Evolutionary conservation across 2,329 filamentous ascomycete species (phyloP), one percentile per base, ranked within the genome.

Genomic region (Xylogone sp.): DNA sequence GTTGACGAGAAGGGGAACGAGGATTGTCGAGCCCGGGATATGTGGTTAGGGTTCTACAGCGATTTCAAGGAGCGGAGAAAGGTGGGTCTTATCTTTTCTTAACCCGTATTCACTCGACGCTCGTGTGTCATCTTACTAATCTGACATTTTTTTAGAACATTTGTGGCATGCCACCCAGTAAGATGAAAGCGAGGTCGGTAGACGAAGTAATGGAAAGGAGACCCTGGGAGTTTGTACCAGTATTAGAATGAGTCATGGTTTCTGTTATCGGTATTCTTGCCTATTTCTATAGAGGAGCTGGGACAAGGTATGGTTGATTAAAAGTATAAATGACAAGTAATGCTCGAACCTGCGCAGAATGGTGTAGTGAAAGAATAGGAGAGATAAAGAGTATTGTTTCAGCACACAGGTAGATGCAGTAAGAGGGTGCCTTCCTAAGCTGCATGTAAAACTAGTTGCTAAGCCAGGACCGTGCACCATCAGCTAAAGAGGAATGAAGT

Each of bases 31-130:
- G 56, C 42, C 2, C 55, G 54, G n/a, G 56, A 63, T 48, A 53
- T 64, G 21, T 65, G 63, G 63, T 21, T 51, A 21, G 42, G 43
- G 2, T 46, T 65, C 12, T 65, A 63, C 53, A 46, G 47, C 6
- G 59, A 64, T 49, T 65, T 62, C 29, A 59, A 46, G 21, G 42
- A 53, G 34, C 51, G 61, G 44, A 58, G 56, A 34, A 29, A 50
- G 52, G 59, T 61, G 22, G 47, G 55, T 54, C 27, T 31, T 13
- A 7, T 31, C 27, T 31, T 31, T 7, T 13, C 13, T 31, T 31
- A n/a, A n/a, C n/a, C n/a, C n/a, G n/a, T n/a, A n/a, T n/a, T n/a
- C n/a, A n/a, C n/a, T n/a, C n/a, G n/a, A n/a, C n/a, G n/a, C 27
- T 31, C 27, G 13, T 13, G 7, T 31, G 8, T 31, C 27, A 7